phyloP scores from a whole-genome alignment of 495 filamentous ascomycete species.

The Penicillium longicatenatum region DNA sequence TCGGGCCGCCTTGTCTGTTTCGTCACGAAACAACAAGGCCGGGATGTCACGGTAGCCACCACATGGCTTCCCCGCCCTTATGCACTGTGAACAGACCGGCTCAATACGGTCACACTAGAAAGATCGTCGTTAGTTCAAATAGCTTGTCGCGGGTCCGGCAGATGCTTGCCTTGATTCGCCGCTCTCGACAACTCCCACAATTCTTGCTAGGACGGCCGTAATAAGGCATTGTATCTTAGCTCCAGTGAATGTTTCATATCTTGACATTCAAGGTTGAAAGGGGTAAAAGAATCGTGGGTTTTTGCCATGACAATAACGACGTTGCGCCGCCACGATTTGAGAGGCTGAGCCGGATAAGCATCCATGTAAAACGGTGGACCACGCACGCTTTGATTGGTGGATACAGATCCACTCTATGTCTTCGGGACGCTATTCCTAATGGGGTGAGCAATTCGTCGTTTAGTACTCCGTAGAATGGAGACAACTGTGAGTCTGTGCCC shows the following conservation, averaged over 20 bases:
- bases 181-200: slow-evolving; percentile 26
- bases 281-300: slow-evolving; percentile 19
- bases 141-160: background rate
- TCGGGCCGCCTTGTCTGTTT: slow-evolving; percentile 25
- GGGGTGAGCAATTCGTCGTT: slow-evolving; percentile 10
- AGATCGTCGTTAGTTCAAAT: background rate
- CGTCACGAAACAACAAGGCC: slow-evolving; percentile 24
- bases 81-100: slow-evolving; percentile 29
- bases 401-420: background rate
- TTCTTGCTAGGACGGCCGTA: slow-evolving; percentile 27
- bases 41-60: slow-evolving; percentile 28
- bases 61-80: slow-evolving; percentile 23
- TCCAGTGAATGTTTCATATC: background rate
- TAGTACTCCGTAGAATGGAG: background rate
- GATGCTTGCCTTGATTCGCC: slow-evolving; percentile 28
- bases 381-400: background rate
- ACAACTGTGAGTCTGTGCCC: no score
- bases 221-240: slow-evolving; percentile 20
- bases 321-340: background rate
- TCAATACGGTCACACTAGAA: slow-evolving; percentile 27
- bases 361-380: background rate
- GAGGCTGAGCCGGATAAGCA: background rate
- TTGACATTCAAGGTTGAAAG: slow-evolving; percentile 5
- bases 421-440: slow-evolving; percentile 13
- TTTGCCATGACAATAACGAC: background rate